Evolutionary conservation across 441 rosid species (phyloP), one percentile per base, ranked within the genome.

Genomic region (Pelargonium citronellum): DNA sequence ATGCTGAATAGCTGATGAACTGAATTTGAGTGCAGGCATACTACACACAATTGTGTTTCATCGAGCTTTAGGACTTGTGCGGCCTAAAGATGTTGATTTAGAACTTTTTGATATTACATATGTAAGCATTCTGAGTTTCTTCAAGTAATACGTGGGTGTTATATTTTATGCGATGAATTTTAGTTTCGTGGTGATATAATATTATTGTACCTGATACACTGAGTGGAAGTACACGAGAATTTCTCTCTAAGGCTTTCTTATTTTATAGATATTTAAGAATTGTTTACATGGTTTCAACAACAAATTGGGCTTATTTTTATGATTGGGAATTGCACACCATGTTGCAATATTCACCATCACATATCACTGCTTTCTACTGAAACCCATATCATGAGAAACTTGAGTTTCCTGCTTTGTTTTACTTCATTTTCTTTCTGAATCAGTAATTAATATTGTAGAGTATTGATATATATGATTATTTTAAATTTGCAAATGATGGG

Each of bases 101-200:
- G 98, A 90, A 73, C 91, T 88, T 68, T 94, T 91, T 15, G 96
- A 91, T 0, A 87, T 94, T 70, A 94, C 97, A 5, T 91, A 90
- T 74, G 97, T 94, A 78, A 85, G 87, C 76, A 58, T 67, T 51
- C 49, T n/a, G 66, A 13, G 13, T n/a, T 22, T 41, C 43, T 22
- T 53, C 60, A n/a, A n/a, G 17, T 15, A 15, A 53, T 37, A 69
- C 24, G 41, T 16, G 30, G 58, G 49, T 79, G 69, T 8, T 13
- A 19, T 22, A 11, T n/a, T 19, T 43, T 37, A 37, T 55, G 8
- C 41, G 11, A 17, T 0, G 60, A 53, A 53, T 53, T 9, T 1
- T 53, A 53, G 60, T 53, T 53, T 53, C 60, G 0, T 53, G 8
- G 5, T n/a, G 20, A 12, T 15, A 53, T n/a, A n/a, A 53, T n/a